Evolutionary conservation across 768 basidiomycete genomes (phyloP).

Genomic region (Lactifluus echinatus): DNA sequence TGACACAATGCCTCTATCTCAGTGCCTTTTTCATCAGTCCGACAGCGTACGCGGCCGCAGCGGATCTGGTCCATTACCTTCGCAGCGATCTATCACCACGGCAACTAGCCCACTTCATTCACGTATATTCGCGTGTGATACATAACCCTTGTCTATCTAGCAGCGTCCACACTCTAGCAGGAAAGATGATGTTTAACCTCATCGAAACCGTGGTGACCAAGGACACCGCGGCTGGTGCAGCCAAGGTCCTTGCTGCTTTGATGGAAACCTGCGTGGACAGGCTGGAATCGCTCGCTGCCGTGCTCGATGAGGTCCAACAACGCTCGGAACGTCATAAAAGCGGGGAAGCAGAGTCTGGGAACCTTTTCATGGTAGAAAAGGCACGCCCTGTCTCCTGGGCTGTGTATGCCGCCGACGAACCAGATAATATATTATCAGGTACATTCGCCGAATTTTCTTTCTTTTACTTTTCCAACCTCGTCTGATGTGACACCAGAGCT

Average conservation of each 20-base stretch:
- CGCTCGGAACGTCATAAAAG: conserved; percentile 39
- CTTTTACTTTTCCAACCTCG: not conserved
- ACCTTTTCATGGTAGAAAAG: conserved; percentile 71
- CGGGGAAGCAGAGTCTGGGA: conserved; percentile 34
- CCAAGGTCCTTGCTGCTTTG: conserved; percentile 61
- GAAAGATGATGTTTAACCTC: conserved; percentile 87
- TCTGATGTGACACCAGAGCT: conserved; percentile 47
- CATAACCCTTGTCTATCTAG: conserved; percentile 80
- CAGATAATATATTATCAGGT: conserved; percentile 79
- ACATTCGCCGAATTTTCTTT: conserved; percentile 22
- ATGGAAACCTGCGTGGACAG: conserved; percentile 80
- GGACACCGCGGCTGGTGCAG: conserved; percentile 59
- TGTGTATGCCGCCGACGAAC: conserved; percentile 69
- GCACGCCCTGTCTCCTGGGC: conserved; percentile 74
- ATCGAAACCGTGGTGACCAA: conserved; percentile 76
- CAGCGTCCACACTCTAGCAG: conserved; percentile 80
- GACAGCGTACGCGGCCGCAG: conserved; percentile 77
- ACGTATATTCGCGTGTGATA: conserved; percentile 78
- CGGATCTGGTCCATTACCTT: conserved; percentile 89
- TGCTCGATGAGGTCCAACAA: conserved; percentile 48
- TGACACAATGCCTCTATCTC: not conserved
- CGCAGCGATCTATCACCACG: conserved; percentile 68
- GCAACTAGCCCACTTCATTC: conserved; percentile 71
- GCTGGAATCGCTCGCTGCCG: conserved; percentile 66
- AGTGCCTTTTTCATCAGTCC: conserved; percentile 37